Conservation (phyloP, 768 basidiomycete species). For the Tylopilus felleus region DNA sequence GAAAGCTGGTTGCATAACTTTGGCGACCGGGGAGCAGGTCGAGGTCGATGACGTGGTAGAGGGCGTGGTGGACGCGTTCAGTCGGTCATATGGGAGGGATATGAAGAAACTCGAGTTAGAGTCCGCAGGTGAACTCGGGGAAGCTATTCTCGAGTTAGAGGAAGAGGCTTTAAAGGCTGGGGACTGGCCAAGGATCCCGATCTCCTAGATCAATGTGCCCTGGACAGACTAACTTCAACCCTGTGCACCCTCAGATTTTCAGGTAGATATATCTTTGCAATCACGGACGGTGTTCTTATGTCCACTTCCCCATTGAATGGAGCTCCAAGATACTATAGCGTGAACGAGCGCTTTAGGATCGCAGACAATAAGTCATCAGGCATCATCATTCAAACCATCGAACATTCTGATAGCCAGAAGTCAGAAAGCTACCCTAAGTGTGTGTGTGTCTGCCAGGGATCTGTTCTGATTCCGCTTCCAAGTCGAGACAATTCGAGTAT, state of each 20-base stretch:
- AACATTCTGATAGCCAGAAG: too few species aligned
- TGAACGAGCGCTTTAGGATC: too few species aligned
- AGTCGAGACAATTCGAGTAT: too few species aligned
- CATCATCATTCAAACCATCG: too few species aligned
- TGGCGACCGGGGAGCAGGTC: conserved; percentile 38
- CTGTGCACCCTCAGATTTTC: too few species aligned
- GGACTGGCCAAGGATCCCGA: conserved; percentile 35
- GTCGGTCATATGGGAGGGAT: conserved; percentile 46
- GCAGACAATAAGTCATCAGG: too few species aligned
- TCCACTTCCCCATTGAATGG: not conserved
- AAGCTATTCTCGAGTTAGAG: conserved; percentile 47
- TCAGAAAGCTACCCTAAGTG: too few species aligned
- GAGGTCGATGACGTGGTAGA: conserved; percentile 50
- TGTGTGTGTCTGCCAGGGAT: too few species aligned
- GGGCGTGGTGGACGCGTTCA: conserved; percentile 47
- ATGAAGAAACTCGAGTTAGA: conserved; percentile 42
- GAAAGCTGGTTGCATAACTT: conserved; percentile 64
- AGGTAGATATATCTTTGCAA: too few species aligned
- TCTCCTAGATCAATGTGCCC: not conserved
- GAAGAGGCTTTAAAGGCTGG: conserved; percentile 41
- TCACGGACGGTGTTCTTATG: too few species aligned
- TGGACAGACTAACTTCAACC: not conserved
- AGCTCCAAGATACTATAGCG: too few species aligned
- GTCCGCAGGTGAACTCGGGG: conserved; percentile 45
- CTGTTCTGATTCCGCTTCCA: too few species aligned